Conservation (phyloP, 345 rosid genomes). For the Brassica cretica region DNA sequence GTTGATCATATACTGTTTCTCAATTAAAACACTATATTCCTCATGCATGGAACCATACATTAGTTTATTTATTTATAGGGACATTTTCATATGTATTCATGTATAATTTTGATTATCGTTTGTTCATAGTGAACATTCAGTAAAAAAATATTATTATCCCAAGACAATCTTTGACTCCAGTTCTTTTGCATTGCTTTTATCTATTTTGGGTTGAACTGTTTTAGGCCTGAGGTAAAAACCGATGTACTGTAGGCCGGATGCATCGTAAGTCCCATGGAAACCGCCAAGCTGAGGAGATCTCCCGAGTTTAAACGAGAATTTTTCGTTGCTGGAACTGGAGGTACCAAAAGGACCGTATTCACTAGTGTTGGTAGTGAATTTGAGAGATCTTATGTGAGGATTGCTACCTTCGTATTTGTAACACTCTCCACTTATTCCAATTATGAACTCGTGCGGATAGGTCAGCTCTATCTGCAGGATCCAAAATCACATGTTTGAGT, state of each 20-base stretch:
- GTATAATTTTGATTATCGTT: neutral
- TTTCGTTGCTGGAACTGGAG: neutral
- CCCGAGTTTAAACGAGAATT: constrained; percentile 28
- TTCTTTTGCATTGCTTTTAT: constrained; percentile 5
- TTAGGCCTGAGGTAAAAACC: constrained; percentile 38
- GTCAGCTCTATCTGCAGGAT: constrained; percentile 36
- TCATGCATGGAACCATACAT: neutral
- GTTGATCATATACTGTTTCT: neutral
- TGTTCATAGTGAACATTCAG: neutral
- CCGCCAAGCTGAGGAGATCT: constrained; percentile 34
- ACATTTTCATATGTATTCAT: neutral
- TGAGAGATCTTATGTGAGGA: constrained; percentile 37
- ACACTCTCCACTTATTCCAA: constrained; percentile 36
- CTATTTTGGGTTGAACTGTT: constrained; percentile 17
- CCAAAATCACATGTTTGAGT: constrained; percentile 16
- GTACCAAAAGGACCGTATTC: constrained; percentile 40
- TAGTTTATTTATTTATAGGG: neutral
- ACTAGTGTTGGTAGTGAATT: constrained; percentile 30
- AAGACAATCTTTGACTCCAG: constrained; percentile 29
- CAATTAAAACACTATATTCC: neutral
- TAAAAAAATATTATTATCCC: constrained; percentile 16
- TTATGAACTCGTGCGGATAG: constrained; percentile 35
- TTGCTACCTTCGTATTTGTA: constrained; percentile 32
- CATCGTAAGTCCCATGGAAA: constrained; percentile 34
- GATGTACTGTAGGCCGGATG: constrained; percentile 27